Evolutionary conservation across 768 basidiomycete genomes (phyloP).

Genomic region (Mycena chlorophos): DNA sequence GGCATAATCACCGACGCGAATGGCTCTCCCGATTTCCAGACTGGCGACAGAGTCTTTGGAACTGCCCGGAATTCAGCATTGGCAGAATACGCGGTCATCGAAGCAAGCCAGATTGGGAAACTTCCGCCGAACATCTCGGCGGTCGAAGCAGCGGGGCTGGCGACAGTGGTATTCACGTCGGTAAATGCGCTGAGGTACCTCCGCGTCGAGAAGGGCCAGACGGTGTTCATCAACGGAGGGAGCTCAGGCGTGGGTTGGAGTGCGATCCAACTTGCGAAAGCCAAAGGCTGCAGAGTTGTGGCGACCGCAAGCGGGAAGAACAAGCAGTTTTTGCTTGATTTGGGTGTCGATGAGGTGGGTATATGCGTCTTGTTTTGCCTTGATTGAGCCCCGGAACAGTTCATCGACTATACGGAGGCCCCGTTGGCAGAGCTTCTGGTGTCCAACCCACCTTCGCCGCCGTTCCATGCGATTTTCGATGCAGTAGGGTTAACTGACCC

Average conservation of each 20-base stretch:
- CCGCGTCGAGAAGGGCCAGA: conserved; percentile 56
- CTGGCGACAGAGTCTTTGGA: conserved; percentile 69
- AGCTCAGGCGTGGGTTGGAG: conserved; percentile 67
- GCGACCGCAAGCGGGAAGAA: conserved; percentile 64
- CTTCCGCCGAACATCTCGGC: conserved; percentile 54
- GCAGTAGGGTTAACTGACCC: conserved; percentile 52
- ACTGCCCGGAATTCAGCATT: conserved; percentile 56
- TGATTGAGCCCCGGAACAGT: conserved; percentile 30
- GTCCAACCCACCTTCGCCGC: conserved; percentile 45
- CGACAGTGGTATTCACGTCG: conserved; percentile 60
- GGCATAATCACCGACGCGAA: conserved; percentile 62
- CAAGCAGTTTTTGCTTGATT: conserved; percentile 50
- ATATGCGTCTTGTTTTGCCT: neutral
- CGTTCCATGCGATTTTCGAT: conserved; percentile 62
- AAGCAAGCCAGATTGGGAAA: conserved; percentile 37
- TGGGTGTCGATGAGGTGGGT: conserved; percentile 69
- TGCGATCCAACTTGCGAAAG: conserved; percentile 74
- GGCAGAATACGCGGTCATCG: conserved; percentile 55
- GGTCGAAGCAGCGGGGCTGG: conserved; percentile 60
- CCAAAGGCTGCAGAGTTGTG: conserved; percentile 56
- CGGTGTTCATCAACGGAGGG: conserved; percentile 70
- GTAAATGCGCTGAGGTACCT: conserved; percentile 52
- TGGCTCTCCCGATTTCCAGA: conserved; percentile 44
- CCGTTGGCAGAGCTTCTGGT: conserved; percentile 50
- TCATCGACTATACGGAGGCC: conserved; percentile 61